Percentiles rank a stretch among this genome's conserved stretches.
phyloP scores from a whole-genome alignment of 2,329 filamentous ascomycete species.

The Talaromyces islandicus region DNA sequence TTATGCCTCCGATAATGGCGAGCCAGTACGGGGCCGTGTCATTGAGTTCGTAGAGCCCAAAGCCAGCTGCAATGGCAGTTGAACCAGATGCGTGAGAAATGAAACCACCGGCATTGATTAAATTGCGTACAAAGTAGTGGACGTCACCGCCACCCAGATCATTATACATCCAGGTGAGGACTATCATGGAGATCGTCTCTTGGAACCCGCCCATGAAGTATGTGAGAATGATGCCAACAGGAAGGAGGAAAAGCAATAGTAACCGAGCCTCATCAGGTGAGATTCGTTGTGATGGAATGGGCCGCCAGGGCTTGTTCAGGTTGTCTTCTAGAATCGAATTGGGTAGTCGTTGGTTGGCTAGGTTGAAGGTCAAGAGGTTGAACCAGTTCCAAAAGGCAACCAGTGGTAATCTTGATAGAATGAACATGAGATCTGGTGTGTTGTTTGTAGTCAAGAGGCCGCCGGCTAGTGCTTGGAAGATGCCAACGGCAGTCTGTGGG shows the following conservation, averaged over 20 bases:
- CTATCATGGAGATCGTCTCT: slow-evolving; percentile 6
- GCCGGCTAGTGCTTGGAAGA: slow-evolving; percentile 22
- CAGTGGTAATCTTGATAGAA: slow-evolving; percentile 13
- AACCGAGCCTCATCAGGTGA: slow-evolving; percentile 11
- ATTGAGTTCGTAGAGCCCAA: background rate
- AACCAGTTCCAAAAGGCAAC: slow-evolving; percentile 16
- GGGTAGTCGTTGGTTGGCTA: slow-evolving; percentile 34
- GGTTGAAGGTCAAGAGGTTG: slow-evolving; percentile 27
- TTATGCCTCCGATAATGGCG: slow-evolving; percentile 15
- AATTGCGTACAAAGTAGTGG: slow-evolving; percentile 21
- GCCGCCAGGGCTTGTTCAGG: slow-evolving; percentile 37
- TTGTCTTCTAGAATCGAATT: slow-evolving; percentile 31
- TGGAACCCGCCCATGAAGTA: slow-evolving; percentile 10
- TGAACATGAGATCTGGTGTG: background rate
- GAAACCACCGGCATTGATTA: slow-evolving; percentile 25
- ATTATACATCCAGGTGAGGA: slow-evolving; percentile 15
- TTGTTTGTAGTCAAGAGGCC: background rate
- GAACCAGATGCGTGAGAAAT: slow-evolving; percentile 23
- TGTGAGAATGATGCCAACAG: background rate
- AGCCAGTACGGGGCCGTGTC: slow-evolving; percentile 3
- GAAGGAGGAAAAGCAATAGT: slow-evolving; percentile 9
- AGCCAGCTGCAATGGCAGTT: slow-evolving; percentile 16
- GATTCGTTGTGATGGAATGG: slow-evolving; percentile 21
- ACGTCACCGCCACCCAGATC: slow-evolving; percentile 19
- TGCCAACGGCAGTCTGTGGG: slow-evolving; percentile 23